Evolutionary conservation across 164 flowering plant genomes (phyloP).

Genomic region (Tetracentron sinense): DNA sequence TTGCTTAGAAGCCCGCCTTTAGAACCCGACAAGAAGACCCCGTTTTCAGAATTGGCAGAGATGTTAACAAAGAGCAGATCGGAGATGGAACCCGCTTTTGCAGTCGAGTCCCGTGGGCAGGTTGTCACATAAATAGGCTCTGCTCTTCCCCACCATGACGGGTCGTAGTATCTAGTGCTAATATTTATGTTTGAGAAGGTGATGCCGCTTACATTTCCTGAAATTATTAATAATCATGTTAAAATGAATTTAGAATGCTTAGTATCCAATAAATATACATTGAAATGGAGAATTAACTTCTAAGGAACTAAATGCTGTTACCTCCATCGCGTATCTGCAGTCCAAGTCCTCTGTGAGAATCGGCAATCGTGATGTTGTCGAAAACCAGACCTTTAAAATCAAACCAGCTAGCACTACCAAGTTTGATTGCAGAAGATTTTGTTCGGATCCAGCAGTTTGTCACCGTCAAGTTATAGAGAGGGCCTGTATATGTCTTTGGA

Average conservation of each 20-base stretch:
- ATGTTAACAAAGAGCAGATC: constrained; percentile 66
- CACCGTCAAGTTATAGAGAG: constrained; percentile 74
- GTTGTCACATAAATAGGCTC: constrained; percentile 91
- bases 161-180: constrained; percentile 85
- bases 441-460: constrained; percentile 77
- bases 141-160: constrained; percentile 99
- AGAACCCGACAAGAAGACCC: constrained; percentile 79
- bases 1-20: constrained; percentile 47
- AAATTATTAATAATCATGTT: too few relatives aligned
- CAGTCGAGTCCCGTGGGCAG: constrained; percentile 53
- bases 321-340: constrained; percentile 99
- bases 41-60: constrained; percentile 75
- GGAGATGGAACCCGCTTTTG: constrained; percentile 72
- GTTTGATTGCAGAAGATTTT: constrained; percentile 91
- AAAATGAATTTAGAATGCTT: too few relatives aligned
- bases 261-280: constrained; percentile 10
- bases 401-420: constrained; percentile 86
- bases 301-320: constrained; percentile 21
- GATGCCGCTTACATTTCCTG: constrained; percentile 78
- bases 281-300: not conserved
- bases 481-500: constrained; percentile 76
- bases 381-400: constrained; percentile 62
- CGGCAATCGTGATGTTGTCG: constrained; percentile 77
- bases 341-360: constrained; percentile 92
- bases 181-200: constrained; percentile 91